A percentile compares a stretch with the other conserved stretches of the same genome.
These are phyloP conservation scores for Tanacetum coccineum DNA, from an alignment of 129 eudicot species.

Conservation along the genomic window DNA sequence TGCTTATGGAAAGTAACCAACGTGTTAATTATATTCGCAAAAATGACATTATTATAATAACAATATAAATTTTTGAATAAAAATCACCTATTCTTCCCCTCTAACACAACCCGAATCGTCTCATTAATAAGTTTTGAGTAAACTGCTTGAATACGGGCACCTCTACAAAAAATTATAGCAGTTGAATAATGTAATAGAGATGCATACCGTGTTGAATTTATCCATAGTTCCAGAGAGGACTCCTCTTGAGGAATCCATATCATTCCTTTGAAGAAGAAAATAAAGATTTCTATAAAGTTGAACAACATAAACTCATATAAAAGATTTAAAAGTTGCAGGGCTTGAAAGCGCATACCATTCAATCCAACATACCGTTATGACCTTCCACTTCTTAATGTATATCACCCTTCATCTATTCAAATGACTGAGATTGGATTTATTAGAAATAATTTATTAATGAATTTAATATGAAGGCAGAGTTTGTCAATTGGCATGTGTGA, in stretches of 20 bases:
- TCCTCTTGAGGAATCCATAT: constrained; percentile 93
- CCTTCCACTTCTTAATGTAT: constrained; percentile 81
- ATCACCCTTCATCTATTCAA: constrained; percentile 80
- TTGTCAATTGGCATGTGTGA: neutral
- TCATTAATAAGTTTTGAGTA: too few species aligned
- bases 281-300: neutral
- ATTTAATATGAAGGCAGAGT: neutral
- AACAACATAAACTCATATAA: neutral
- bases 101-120: too few species aligned
- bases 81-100: too few species aligned
- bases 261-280: constrained; percentile 68
- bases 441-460: neutral
- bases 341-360: constrained; percentile 54
- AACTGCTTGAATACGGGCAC: too few species aligned
- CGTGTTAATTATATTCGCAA: too few species aligned
- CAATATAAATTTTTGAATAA: too few species aligned
- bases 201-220: too few species aligned
- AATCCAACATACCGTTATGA: constrained; percentile 88
- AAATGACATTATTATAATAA: too few species aligned
- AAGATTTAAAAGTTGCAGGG: too few species aligned
- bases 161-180: too few species aligned
- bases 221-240: constrained; percentile 81
- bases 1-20: too few species aligned
- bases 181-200: too few species aligned
- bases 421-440: constrained; percentile 6